A percentile compares a stretch with the other conserved stretches of the same genome.
Conservation (phyloP, 768 basidiomycete genomes). For the Mycena crocata region DNA sequence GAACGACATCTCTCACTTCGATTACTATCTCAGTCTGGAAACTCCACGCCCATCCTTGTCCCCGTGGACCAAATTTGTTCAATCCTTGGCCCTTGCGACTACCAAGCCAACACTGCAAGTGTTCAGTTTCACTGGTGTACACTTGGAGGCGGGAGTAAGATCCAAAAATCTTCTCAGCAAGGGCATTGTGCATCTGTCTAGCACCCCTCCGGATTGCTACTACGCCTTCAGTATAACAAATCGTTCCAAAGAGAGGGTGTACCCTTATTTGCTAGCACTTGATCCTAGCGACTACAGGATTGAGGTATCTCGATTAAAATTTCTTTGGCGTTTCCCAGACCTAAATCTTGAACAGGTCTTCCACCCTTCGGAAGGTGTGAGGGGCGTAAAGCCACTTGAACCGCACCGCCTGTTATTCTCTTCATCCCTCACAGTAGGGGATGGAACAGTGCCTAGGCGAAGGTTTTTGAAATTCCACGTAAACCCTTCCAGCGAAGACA, state of each 20-base stretch:
- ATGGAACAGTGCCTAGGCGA: not conserved
- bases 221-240: not conserved
- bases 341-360: not conserved
- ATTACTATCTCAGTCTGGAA: not conserved
- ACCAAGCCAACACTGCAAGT: not conserved
- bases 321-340: not conserved
- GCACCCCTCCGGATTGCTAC: not conserved
- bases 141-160: not conserved
- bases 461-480: not conserved
- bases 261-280: constrained; percentile 2
- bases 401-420: not conserved
- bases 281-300: constrained; percentile 2
- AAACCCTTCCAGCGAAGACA: not conserved
- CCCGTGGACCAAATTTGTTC: not conserved
- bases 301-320: not conserved
- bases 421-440: not conserved
- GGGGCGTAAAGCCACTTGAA: not conserved
- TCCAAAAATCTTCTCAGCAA: not conserved
- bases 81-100: not conserved
- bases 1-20: constrained; percentile 10
- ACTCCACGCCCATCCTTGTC: not conserved
- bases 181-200: not conserved
- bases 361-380: not conserved
- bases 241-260: not conserved
- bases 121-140: not conserved